Evolutionary conservation across 2,329 filamentous ascomycete species (phyloP), one percentile per base, ranked within the genome.

Genomic region (Penicillium sp.): DNA sequence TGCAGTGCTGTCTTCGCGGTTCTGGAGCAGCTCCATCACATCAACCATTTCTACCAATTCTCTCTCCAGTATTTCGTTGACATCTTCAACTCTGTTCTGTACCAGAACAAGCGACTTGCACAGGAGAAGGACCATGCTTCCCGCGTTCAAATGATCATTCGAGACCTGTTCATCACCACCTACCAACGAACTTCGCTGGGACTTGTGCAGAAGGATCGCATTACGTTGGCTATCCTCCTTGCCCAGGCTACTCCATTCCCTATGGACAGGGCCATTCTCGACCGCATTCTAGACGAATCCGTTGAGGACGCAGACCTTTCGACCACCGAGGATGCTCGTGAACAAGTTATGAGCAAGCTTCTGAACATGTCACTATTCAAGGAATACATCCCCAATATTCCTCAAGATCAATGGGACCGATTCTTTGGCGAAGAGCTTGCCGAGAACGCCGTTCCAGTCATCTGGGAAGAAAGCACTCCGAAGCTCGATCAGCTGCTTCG

Each of bases 11-110:
- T 99, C 41, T 99, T 97, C 73, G 92, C 95, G 29, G 90, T 99
- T 14, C 81, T 99, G 58, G 95, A 99, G 77, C 93, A 99, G 74
- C 84, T 99, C 55, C 93, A 97, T 75, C 95, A 97, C 71, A 87
- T 99, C 73, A 97, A 99, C 74, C 94, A 97, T 80, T 97, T 97
- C 77, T 99, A 99, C 75, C 95, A 97, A 73, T 99, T 99, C 81
- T 99, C 94, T 35, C 82, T 99, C 56, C 92, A 97, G 74, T 99
- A 96, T 77, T 99, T 99, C 77, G 84, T 96, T 53, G 90, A 97
- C 72, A 99, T 99, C 65, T 99, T 99, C 83, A 90, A 96, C 71
- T 86, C 89, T 6, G 94, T 99, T 7, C 82, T 99, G 37, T 89
- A 89, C 64, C 83, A 85, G 55, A 95, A 95, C 74, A 87, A 88